These are phyloP conservation scores for Plantago major DNA, from an alignment of 257 asterid genomes.

Conservation along the genomic window DNA sequence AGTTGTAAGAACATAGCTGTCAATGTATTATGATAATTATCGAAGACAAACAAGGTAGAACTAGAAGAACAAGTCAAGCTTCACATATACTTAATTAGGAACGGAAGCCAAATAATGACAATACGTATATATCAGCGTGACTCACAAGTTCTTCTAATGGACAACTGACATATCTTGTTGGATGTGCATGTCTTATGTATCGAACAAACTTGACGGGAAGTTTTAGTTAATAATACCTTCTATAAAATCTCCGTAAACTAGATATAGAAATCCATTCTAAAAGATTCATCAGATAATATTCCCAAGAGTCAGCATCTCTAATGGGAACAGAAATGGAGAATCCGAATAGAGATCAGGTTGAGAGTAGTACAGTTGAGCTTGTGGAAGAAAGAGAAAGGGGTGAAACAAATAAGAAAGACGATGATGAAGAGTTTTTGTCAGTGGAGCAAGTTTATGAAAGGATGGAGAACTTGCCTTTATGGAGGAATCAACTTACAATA, in stretches of 20 bases:
- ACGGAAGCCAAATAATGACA: neutral
- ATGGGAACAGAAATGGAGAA: conserved; percentile 5
- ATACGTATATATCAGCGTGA: neutral
- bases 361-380: neutral
- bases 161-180: neutral
- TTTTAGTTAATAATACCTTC: neutral
- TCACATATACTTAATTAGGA: neutral
- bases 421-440: neutral
- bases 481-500: conserved; percentile 47
- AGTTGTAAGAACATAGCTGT: no score
- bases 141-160: neutral
- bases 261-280: neutral
- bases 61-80: no score
- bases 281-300: neutral
- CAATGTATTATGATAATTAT: no score
- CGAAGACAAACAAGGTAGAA: no score
- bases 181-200: neutral
- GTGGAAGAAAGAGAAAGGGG: neutral
- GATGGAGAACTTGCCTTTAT: conserved; percentile 35
- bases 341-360: neutral
- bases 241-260: neutral
- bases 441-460: conserved; percentile 24
- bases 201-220: neutral
- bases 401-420: neutral
- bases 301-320: neutral